Conservation (phyloP, 345 rosid genomes). For the Eucalyptus cloeziana region DNA sequence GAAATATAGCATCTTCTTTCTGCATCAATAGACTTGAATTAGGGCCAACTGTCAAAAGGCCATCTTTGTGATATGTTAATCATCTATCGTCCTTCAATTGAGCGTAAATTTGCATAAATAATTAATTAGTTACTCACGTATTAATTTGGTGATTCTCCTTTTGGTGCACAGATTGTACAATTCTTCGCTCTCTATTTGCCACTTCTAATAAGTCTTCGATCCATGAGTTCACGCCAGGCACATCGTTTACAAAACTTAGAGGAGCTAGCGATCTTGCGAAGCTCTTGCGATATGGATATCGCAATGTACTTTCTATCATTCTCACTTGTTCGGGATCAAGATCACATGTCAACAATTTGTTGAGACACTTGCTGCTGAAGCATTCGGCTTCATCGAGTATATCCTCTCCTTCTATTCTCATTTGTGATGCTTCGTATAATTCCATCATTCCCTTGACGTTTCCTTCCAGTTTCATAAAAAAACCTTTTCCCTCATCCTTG, state of each 20-base stretch:
- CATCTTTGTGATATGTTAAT: too few relatives aligned
- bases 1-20: too few relatives aligned
- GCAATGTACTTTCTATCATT: background rate
- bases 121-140: background rate
- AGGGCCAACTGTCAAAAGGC: background rate
- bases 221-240: background rate
- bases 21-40: background rate
- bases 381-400: constrained; percentile 15
- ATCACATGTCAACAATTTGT: background rate
- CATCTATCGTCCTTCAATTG: too few relatives aligned
- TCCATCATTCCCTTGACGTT: constrained; percentile 5
- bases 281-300: background rate
- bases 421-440: constrained; percentile 37
- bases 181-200: background rate
- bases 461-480: background rate
- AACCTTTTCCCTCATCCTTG: background rate
- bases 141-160: background rate
- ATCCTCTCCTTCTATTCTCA: constrained; percentile 29
- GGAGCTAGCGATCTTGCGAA: background rate
- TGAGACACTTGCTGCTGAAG: background rate
- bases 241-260: background rate
- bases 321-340: background rate
- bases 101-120: too few relatives aligned
- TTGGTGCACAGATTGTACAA: background rate
- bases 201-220: background rate